Evolutionary conservation across 2,329 filamentous ascomycete species (phyloP).

Genomic region (Colletotrichum siamense): DNA sequence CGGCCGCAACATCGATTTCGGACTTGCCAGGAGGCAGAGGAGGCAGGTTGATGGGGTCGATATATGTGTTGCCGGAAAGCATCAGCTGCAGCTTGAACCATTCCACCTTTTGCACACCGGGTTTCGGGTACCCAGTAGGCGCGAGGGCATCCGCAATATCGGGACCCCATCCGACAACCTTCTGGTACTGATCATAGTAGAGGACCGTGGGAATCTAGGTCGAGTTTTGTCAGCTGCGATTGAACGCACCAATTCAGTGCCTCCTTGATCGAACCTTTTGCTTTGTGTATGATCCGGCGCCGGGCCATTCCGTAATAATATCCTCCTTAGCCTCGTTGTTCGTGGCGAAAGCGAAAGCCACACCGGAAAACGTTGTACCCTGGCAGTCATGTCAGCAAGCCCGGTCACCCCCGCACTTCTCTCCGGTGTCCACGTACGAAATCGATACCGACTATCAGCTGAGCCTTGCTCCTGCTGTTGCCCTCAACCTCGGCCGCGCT

Average conservation of each 20-base stretch:
- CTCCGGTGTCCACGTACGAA: constrained; percentile 69
- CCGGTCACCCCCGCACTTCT: background rate
- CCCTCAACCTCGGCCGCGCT: constrained; percentile 81
- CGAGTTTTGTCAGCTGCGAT: background rate
- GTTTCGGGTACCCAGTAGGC: constrained; percentile 96
- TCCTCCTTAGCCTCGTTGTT: constrained; percentile 98
- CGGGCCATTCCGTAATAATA: constrained; percentile 99
- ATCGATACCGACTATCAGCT: constrained; percentile 98
- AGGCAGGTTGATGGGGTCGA: constrained; percentile 97
- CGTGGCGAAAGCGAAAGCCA: constrained; percentile 95
- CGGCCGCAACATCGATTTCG: constrained; percentile 98
- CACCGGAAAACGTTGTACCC: constrained; percentile 98
- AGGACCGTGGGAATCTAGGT: constrained; percentile 96
- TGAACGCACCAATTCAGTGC: background rate
- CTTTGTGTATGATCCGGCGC: constrained; percentile 95
- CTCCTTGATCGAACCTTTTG: constrained; percentile 75
- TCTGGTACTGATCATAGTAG: constrained; percentile 99
- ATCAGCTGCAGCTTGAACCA: constrained; percentile 99
- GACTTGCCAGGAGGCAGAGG: constrained; percentile 97
- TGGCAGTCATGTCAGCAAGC: constrained; percentile 39
- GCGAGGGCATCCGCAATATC: constrained; percentile 97
- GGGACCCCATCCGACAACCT: constrained; percentile 98
- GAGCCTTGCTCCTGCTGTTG: constrained; percentile 88
- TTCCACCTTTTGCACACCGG: constrained; percentile 97
- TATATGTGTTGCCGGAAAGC: constrained; percentile 98